Evolutionary conservation across 495 filamentous ascomycete genomes (phyloP).

Genomic region (Hypoxylon trugodes): DNA sequence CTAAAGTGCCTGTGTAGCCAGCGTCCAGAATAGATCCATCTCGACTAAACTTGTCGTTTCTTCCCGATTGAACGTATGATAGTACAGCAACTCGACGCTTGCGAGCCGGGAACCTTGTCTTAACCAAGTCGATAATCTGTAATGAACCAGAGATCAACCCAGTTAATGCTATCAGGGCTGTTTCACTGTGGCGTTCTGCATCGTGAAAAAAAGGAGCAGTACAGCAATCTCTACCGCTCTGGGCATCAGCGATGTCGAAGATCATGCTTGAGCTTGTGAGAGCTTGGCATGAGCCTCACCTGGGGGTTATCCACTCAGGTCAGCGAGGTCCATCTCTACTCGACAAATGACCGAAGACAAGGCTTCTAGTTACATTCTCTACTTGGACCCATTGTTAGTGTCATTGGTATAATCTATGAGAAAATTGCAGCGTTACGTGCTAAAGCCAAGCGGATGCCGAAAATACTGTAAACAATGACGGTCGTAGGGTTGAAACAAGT

Average conservation of each 20-base stretch:
- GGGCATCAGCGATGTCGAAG: conserved; percentile 19
- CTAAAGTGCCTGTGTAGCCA: conserved; percentile 3
- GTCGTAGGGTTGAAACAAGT: conserved; percentile 29
- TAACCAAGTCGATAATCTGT: conserved; percentile 22
- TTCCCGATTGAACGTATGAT: neutral
- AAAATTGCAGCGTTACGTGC: neutral
- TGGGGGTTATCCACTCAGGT: conserved; percentile 12
- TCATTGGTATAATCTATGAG: neutral
- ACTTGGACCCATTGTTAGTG: neutral
- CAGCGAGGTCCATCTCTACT: conserved; percentile 16
- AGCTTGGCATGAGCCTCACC: conserved; percentile 36
- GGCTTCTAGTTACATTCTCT: neutral
- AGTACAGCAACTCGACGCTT: conserved; percentile 29
- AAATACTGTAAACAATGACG: conserved; percentile 19
- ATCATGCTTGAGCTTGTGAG: conserved; percentile 24
- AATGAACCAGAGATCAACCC: conserved; percentile 17
- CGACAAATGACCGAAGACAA: neutral
- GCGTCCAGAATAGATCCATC: conserved; percentile 22
- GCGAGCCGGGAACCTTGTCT: conserved; percentile 27
- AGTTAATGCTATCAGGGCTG: conserved; percentile 14
- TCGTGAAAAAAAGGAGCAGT: neutral
- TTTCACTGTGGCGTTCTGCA: conserved; percentile 25
- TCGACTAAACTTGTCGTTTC: conserved; percentile 36
- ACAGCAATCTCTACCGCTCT: conserved; percentile 26
- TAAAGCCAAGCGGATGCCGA: conserved; percentile 1